These are phyloP conservation scores for Vitis hybrid DNA, from an alignment of 177 flowering plant species.

Conservation along the genomic window DNA sequence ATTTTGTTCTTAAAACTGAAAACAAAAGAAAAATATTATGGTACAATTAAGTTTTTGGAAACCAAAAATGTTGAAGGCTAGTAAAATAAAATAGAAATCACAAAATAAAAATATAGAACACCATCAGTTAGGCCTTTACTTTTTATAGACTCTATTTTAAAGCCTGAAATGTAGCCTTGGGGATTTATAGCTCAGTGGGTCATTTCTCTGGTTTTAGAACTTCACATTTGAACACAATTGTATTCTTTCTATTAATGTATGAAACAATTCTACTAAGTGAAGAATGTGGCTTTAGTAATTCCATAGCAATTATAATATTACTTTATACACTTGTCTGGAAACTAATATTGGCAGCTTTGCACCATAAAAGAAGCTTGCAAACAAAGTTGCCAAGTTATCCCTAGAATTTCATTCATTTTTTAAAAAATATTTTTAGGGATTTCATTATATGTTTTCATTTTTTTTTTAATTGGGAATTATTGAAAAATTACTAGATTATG, in stretches of 20 bases:
- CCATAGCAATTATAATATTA: not conserved
- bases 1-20: too few species aligned
- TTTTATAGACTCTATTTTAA: not conserved
- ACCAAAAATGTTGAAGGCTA: too few species aligned
- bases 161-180: not conserved
- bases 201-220: not conserved
- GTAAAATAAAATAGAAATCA: too few species aligned
- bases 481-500: too few species aligned
- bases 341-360: slow-evolving; percentile 5
- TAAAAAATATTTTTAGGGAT: too few species aligned
- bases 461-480: too few species aligned
- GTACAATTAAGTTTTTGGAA: too few species aligned
- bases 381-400: slow-evolving; percentile 42
- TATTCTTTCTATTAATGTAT: not conserved
- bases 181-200: not conserved
- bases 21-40: too few species aligned
- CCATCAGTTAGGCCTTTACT: not conserved
- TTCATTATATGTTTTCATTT: too few species aligned
- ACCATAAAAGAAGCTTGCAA: slow-evolving; percentile 69
- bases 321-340: not conserved
- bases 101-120: too few species aligned
- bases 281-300: not conserved
- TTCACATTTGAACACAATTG: not conserved
- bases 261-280: too few species aligned
- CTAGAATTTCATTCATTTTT: too few species aligned